These are phyloP conservation scores for Penicillium sp. DNA, from an alignment of 2,329 filamentous ascomycete species.

Conservation along the genomic window DNA sequence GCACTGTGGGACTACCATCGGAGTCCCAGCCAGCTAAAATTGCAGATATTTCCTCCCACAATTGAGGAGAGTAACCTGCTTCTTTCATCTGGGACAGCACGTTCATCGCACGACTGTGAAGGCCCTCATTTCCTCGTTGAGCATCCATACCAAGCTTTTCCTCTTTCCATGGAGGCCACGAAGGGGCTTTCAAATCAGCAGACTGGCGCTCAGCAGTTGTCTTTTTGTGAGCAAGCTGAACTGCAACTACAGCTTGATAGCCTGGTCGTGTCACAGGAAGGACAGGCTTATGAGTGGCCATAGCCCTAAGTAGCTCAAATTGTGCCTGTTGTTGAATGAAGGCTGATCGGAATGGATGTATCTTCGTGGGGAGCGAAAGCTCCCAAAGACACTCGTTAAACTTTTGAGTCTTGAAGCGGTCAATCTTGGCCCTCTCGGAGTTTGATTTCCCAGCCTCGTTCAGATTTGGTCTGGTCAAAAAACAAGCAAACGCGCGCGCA, in stretches of 20 bases:
- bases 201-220: slow-evolving; percentile 57
- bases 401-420: slow-evolving; percentile 38
- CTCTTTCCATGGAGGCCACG: slow-evolving; percentile 68
- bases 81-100: slow-evolving; percentile 59
- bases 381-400: slow-evolving; percentile 53
- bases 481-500: slow-evolving; percentile 39
- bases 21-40: slow-evolving; percentile 64
- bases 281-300: slow-evolving; percentile 56
- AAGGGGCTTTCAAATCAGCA: slow-evolving; percentile 58
- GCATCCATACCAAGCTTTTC: slow-evolving; percentile 61
- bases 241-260: slow-evolving; percentile 55
- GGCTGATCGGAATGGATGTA: slow-evolving; percentile 51
- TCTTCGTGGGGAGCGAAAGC: slow-evolving; percentile 50
- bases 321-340: slow-evolving; percentile 57
- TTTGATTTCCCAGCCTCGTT: slow-evolving; percentile 1
- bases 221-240: slow-evolving; percentile 61
- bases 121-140: slow-evolving; percentile 56
- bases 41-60: slow-evolving; percentile 55
- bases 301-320: slow-evolving; percentile 57
- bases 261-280: slow-evolving; percentile 58
- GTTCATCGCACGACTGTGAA: slow-evolving; percentile 57
- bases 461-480: slow-evolving; percentile 25
- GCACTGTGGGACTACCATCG: slow-evolving; percentile 63
- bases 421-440: slow-evolving; percentile 2
- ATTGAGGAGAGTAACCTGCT: slow-evolving; percentile 55